Conservation (phyloP, 257 asterid genomes). For the Ajuga chamaepitys region DNA sequence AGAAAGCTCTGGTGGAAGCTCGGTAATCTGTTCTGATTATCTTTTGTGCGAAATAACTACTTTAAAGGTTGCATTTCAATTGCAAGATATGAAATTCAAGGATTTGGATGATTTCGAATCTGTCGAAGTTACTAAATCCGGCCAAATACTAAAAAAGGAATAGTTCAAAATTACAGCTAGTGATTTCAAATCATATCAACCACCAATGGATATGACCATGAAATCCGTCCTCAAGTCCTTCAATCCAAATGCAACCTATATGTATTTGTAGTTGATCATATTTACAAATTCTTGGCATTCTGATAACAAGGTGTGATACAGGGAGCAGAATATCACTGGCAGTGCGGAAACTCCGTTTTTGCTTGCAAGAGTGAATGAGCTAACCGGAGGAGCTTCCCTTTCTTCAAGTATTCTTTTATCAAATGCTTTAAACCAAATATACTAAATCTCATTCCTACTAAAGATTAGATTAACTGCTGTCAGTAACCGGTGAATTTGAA, state of each 20-base stretch:
- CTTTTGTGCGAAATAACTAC: conserved; percentile 2
- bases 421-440: conserved; percentile 4
- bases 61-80: background rate
- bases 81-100: too few species aligned
- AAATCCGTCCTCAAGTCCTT: too few species aligned
- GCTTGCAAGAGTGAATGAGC: conserved; percentile 81
- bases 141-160: too few species aligned
- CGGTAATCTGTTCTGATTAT: conserved; percentile 34
- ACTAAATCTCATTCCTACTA: background rate
- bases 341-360: conserved; percentile 90
- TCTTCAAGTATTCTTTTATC: conserved; percentile 75
- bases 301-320: conserved; percentile 24
- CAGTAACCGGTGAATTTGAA: background rate
- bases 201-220: too few species aligned
- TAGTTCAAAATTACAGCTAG: too few species aligned
- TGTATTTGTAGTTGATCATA: background rate
- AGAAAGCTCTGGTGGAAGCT: conserved; percentile 77
- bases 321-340: conserved; percentile 78
- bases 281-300: background rate
- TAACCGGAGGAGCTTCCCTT: conserved; percentile 93
- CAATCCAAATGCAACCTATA: too few species aligned
- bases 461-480: background rate
- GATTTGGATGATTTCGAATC: too few species aligned
- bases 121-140: too few species aligned
- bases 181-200: too few species aligned